Base-by-base conservation (phyloP, 2,329 filamentous ascomycete genomes). In the Pyrenochaeta sp. region DNA sequence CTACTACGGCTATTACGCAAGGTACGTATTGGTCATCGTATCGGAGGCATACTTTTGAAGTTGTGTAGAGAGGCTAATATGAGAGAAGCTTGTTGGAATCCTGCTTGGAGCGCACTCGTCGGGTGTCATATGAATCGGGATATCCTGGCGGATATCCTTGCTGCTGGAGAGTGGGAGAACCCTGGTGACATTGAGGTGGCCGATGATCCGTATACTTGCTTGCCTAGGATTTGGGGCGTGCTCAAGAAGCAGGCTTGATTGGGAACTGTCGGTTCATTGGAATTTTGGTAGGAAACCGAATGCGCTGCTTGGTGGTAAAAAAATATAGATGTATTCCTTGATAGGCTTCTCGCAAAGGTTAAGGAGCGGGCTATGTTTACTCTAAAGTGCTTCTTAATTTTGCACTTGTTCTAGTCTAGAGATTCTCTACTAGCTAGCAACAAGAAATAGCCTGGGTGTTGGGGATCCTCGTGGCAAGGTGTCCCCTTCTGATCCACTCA, bases 121-220 rank as follows among this genome's bases (percentile, higher is more conserved):
- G 53, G 53, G 22, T 56, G 53, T 46, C 32, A 37, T 50, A 8
- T 56, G 25, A 50, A 45, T 49, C 46, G 46, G 28, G 30, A 56
- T 37, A 44, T 56, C 36, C 13, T 28, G 46, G 30, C n/a, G 6
- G 46, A 45, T 27, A 56, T 56, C 13, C 40, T 56, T 12, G 47
- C 46, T 24, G 53, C 53, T 24, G 53, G 53, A 13, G 46, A 56
- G 53, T 56, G 53, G 53, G 53, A 56, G 37, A 45, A 45, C 28
- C 34, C 39, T 5, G 47, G 32, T 25, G 46, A 45, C 6, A 50
- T 56, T 19, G 37, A 50, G 53, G 34, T 56, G 3, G 45, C 24
- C 3, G 28, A 56, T 25, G 47, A 56, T 19, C 34, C 34, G 40
- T 15, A 50, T 36, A 45, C 37, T 37, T 50, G 48, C n/a, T 36